Evolutionary conservation across 2,329 filamentous ascomycete genomes (phyloP).

Genomic region (Phialophora expanda): DNA sequence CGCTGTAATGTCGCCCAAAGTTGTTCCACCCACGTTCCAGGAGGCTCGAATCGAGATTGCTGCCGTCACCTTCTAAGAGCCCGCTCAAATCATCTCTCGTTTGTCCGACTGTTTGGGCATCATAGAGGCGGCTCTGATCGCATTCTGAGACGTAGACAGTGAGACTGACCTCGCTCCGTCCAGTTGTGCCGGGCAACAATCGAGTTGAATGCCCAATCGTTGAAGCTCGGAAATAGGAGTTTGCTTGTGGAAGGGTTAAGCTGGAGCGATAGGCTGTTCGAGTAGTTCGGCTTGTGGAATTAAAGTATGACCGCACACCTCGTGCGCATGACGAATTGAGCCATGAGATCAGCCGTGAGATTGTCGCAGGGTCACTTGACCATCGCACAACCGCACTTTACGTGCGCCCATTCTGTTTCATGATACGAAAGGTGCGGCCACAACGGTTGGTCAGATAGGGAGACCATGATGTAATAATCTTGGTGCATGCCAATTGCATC

Average conservation of each 20-base stretch:
- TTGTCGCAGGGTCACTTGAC: slow-evolving; percentile 34
- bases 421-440: slow-evolving; percentile 22
- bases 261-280: too few species aligned
- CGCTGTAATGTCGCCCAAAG: slow-evolving; percentile 22
- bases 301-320: slow-evolving; percentile 8
- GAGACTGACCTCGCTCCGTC: neutral
- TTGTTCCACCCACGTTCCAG: slow-evolving; percentile 36
- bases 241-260: neutral
- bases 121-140: neutral
- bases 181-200: neutral
- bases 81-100: slow-evolving; percentile 17
- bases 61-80: slow-evolving; percentile 18
- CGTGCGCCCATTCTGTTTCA: slow-evolving; percentile 35
- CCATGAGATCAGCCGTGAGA: slow-evolving; percentile 13
- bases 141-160: neutral
- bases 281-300: too few species aligned
- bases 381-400: slow-evolving; percentile 19
- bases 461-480: slow-evolving; percentile 37
- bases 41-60: slow-evolving; percentile 35
- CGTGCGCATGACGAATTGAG: slow-evolving; percentile 11
- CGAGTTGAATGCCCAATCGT: neutral
- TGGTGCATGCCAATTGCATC: slow-evolving; percentile 13
- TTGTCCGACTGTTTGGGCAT: neutral
- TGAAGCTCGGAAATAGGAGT: neutral
- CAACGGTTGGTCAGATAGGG: slow-evolving; percentile 22